Conservation (phyloP, 345 rosid genomes). For the Brassica carinata region DNA sequence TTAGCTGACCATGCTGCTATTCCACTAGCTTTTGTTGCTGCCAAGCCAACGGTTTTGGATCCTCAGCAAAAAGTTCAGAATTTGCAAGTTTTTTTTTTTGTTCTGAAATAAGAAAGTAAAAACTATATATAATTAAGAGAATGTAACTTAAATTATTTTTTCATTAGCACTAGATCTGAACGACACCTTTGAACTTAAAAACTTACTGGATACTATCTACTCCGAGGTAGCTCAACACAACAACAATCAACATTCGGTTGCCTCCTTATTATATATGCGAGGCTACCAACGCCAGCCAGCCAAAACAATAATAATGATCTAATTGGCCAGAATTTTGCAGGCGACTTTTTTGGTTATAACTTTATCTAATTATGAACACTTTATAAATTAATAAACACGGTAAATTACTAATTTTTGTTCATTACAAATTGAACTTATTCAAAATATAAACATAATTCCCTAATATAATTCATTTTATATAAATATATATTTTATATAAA, state of each 20-base stretch:
- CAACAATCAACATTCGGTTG: constrained; percentile 37
- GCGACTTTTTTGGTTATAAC: too few relatives aligned
- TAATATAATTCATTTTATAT: too few relatives aligned
- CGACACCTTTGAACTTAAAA: constrained; percentile 24
- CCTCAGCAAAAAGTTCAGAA: constrained; percentile 62
- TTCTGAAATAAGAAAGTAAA: too few relatives aligned
- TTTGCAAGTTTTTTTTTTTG: constrained; percentile 38
- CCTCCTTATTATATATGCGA: constrained; percentile 33
- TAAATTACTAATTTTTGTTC: too few relatives aligned
- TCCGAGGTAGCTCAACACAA: constrained; percentile 51
- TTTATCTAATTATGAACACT: too few relatives aligned
- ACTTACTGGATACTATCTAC: constrained; percentile 22
- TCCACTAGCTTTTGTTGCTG: constrained; percentile 33
- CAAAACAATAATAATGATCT: constrained; percentile 27
- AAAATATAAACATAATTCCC: too few relatives aligned
- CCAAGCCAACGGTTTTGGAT: constrained; percentile 46
- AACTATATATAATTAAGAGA: too few relatives aligned
- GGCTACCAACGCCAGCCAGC: constrained; percentile 35
- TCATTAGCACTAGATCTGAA: too few relatives aligned
- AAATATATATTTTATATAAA: too few relatives aligned
- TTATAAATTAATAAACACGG: too few relatives aligned
- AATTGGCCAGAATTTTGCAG: constrained; percentile 43
- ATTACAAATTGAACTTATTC: too few relatives aligned
- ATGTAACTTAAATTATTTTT: too few relatives aligned
- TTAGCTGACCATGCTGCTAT: constrained; percentile 54